Evolutionary conservation across 805 yeast species (phyloP).

Genomic region (Myxozyma neglecta): DNA sequence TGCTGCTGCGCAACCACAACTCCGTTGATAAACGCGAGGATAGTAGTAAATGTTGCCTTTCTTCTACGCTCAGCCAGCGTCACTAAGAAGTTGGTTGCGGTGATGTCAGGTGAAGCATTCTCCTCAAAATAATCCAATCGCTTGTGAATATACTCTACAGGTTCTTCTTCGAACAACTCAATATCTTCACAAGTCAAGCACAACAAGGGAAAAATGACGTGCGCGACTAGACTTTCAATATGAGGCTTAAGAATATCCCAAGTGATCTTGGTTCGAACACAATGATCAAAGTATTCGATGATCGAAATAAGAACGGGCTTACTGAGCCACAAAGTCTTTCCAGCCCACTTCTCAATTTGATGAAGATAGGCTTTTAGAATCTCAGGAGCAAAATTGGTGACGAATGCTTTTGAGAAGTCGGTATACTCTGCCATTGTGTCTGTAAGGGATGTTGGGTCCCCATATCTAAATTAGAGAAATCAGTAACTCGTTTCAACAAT

Average conservation of each 20-base stretch:
- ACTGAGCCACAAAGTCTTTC: conserved; percentile 65
- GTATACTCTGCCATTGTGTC: conserved; percentile 50
- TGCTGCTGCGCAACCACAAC: conserved; percentile 37
- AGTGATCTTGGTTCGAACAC: conserved; percentile 57
- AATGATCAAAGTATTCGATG: conserved; percentile 34
- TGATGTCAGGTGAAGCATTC: conserved; percentile 66
- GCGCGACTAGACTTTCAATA: conserved; percentile 61
- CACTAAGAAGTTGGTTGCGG: conserved; percentile 71
- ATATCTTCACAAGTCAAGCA: conserved; percentile 67
- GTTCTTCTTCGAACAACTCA: conserved; percentile 80
- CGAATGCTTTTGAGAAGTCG: conserved; percentile 59
- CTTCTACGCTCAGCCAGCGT: conserved; percentile 71
- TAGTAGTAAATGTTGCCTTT: conserved; percentile 57
- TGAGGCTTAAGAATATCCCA: conserved; percentile 71
- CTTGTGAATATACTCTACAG: conserved; percentile 80
- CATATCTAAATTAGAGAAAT: conserved; percentile 13
- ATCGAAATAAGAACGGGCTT: conserved; percentile 63
- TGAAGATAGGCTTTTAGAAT: conserved; percentile 62
- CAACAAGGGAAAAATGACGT: conserved; percentile 72
- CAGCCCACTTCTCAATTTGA: conserved; percentile 74
- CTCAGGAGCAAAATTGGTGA: conserved; percentile 67
- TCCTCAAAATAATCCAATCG: conserved; percentile 65
- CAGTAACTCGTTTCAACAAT: neutral
- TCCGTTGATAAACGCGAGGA: conserved; percentile 59
- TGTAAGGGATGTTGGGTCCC: conserved; percentile 23